Percentiles rank a stretch among this genome's conserved stretches.
phyloP scores from a whole-genome alignment of 805 yeast genomes.

The Candida maesae region DNA sequence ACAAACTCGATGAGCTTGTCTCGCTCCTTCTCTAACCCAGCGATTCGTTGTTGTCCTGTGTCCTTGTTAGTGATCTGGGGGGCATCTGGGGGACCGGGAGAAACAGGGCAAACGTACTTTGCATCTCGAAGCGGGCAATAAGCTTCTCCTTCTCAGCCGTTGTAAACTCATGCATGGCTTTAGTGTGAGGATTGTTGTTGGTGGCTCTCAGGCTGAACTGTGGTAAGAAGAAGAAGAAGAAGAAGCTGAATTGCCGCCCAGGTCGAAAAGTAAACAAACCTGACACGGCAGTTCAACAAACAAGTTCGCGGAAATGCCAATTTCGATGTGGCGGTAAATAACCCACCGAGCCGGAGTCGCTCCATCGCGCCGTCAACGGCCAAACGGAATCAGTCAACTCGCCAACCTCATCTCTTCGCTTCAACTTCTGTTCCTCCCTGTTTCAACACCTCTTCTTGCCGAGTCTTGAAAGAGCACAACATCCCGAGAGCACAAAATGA shows the following conservation, averaged over 20 bases:
- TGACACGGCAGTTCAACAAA: too few relatives aligned
- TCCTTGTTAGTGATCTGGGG: neutral
- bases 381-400: too few relatives aligned
- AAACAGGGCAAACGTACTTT: slow-evolving; percentile 23
- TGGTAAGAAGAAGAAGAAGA: too few relatives aligned
- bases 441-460: too few relatives aligned
- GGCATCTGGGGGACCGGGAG: neutral
- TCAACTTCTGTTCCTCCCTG: too few relatives aligned
- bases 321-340: neutral
- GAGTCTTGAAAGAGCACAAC: neutral
- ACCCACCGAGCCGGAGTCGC: neutral
- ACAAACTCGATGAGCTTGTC: slow-evolving; percentile 17
- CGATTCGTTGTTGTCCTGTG: slow-evolving; percentile 21
- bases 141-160: slow-evolving; percentile 14
- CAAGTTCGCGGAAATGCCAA: neutral
- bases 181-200: too few relatives aligned
- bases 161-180: slow-evolving; percentile 18
- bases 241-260: neutral
- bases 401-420: too few relatives aligned
- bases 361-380: slow-evolving; percentile 6
- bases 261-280: neutral
- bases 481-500: slow-evolving; percentile 6
- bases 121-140: slow-evolving; percentile 21
- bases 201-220: too few relatives aligned
- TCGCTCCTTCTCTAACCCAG: slow-evolving; percentile 14